Evolutionary conservation across 2,329 filamentous ascomycete species (phyloP), one percentile per base, ranked within the genome.

Genomic region (Zymoseptoria pseudotritici): DNA sequence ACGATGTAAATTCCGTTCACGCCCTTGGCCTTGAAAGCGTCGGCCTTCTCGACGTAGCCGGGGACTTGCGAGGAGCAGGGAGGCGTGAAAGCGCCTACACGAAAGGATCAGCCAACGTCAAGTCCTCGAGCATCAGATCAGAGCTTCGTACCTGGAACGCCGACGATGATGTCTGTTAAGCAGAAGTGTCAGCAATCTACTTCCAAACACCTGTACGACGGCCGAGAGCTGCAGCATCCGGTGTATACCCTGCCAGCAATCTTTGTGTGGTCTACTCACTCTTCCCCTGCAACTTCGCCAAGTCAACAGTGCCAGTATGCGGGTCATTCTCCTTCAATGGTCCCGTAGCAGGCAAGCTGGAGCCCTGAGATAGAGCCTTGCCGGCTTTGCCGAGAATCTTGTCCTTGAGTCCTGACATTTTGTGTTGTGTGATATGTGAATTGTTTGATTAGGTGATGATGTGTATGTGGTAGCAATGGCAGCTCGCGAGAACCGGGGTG

Each of bases 31-130:
- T 62, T 63, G 61, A 69, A 69, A 24, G 62, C 53, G 36, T 67
- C 65, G 51, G 66, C 67, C 24, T 68, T 62, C 59, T 66, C 57
- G 50, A 66, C 59, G 61, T 67, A 69, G 49, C 67, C 67, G 22
- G 67, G 67, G 53, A 69, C 66, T 36, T 69, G 67, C n/a, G 62
- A 65, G 24, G 66, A 67, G 65, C 67, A 69, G 29, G 67, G 61
- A 50, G 67, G 67, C 10, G 67, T 67, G 61, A 68, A 69, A 26
- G 66, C 67, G 53, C 67, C 31, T 36, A 3, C 4, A 3, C 13
- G 10, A 10, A 11, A 36, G 31, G 31, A 10, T 36, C 3, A 36
- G 31, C 9, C 29, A 3, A 36, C 9, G 4, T 36, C 31, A 10
- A 36, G 31, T 13, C 10, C 4, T 36, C 2, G 29, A 13, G 31